These are phyloP conservation scores for Dioscorea dumetorum DNA, from an alignment of 106 monocot genomes.

Conservation along the genomic window DNA sequence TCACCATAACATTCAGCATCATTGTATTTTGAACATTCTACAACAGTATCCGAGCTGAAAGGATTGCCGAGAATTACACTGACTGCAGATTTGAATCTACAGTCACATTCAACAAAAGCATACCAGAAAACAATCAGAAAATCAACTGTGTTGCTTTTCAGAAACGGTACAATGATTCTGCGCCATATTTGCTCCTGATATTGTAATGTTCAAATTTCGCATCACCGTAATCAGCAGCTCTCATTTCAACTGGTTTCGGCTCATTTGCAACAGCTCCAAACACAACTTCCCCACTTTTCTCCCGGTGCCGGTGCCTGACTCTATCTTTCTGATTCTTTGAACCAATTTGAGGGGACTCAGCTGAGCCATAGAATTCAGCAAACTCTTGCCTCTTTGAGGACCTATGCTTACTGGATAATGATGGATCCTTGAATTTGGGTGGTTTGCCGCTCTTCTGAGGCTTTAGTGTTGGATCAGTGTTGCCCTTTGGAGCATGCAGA, in stretches of 20 bases:
- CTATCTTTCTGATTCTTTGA: slow-evolving; percentile 73
- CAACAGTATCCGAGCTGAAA: too few species aligned
- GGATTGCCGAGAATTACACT: too few species aligned
- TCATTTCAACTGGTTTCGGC: slow-evolving; percentile 42
- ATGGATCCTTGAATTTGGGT: slow-evolving; percentile 62
- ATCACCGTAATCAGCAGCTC: slow-evolving; percentile 31
- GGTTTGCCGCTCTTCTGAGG: slow-evolving; percentile 57
- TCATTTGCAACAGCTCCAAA: slow-evolving; percentile 31
- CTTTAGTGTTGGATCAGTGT: slow-evolving; percentile 35
- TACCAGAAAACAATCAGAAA: too few species aligned
- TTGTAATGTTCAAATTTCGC: slow-evolving; percentile 73
- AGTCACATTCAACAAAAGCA: too few species aligned
- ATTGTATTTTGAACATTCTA: too few species aligned
- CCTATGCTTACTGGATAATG: slow-evolving; percentile 54
- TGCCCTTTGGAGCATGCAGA: slow-evolving; percentile 17
- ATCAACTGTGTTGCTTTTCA: background rate
- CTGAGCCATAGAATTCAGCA: slow-evolving; percentile 66
- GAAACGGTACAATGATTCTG: slow-evolving; percentile 44
- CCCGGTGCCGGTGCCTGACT: slow-evolving; percentile 54
- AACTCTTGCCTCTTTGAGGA: slow-evolving; percentile 80
- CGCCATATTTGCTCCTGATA: slow-evolving; percentile 59
- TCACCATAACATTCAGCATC: too few species aligned
- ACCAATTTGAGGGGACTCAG: slow-evolving; percentile 34
- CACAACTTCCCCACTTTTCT: slow-evolving; percentile 46
- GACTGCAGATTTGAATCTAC: too few species aligned